Evolutionary conservation across 1,139 yeast genomes (phyloP).

Genomic region (Yamadazyma kanchanaburiensis): DNA sequence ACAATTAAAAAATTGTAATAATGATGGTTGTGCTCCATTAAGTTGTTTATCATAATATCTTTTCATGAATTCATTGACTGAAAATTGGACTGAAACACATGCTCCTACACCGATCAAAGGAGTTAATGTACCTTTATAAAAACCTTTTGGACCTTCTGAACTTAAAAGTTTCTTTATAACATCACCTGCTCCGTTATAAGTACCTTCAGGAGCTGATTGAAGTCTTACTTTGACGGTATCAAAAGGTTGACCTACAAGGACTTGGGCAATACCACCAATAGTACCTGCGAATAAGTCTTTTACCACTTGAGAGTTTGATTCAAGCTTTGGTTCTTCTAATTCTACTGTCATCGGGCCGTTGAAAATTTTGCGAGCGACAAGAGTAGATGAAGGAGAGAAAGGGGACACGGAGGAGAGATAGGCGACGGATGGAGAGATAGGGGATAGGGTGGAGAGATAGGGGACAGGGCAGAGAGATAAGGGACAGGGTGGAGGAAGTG

Average conservation of each 20-base stretch:
- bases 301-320: conserved; percentile 51
- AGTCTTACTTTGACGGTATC: conserved; percentile 88
- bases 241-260: conserved; percentile 93
- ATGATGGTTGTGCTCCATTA: conserved; percentile 39
- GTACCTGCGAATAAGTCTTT: conserved; percentile 91
- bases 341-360: conserved; percentile 33
- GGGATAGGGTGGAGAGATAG: too few relatives aligned
- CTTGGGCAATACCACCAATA: conserved; percentile 92
- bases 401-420: not conserved
- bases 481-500: too few relatives aligned
- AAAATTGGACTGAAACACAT: conserved; percentile 75
- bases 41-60: conserved; percentile 52
- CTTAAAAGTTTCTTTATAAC: conserved; percentile 66
- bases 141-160: conserved; percentile 77
- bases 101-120: conserved; percentile 95
- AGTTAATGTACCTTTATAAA: conserved; percentile 82
- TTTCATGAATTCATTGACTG: conserved; percentile 93
- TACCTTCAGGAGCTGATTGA: conserved; percentile 80
- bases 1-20: conserved; percentile 65
- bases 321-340: conserved; percentile 45
- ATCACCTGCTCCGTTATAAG: conserved; percentile 70
- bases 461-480: too few relatives aligned
- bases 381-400: not conserved
- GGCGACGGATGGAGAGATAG: too few relatives aligned
- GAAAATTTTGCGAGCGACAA: conserved; percentile 6